Base-by-base conservation (phyloP, 2,329 filamentous ascomycete genomes). In the Berkeleyomyces basicola region DNA sequence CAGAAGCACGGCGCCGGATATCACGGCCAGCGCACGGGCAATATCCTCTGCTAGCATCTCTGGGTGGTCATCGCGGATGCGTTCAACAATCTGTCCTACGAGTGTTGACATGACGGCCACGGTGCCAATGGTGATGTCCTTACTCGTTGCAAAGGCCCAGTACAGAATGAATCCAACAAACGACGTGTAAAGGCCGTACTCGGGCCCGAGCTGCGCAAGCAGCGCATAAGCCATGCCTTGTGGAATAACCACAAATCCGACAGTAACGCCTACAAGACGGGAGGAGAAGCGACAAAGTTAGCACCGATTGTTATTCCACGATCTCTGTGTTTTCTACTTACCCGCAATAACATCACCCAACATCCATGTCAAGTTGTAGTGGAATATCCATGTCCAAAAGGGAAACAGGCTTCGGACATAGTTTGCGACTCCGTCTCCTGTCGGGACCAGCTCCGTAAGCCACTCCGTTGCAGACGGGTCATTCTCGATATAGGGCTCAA, bases 81-180 rank as follows among this genome's bases (percentile, higher is more conserved):
- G 70, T 42, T 72, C 68, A 11, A 80, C 75, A 49, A 80, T 74
- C 66, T 77, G 75, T 23, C 78, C 78, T 1, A 78, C 78, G 33
- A 80, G 73, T 57, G 77, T 76, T 23, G 78, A 79, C 77, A 79
- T 78, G 68, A 79, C 77, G 31, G 77, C 77, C 16, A 79, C 77
- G 10, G 78, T 87, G 14, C 92, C 92, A 63, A 97, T 97, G 7
- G 92, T 96, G 70, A 99, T 97, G 73, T 99, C 92, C 72, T 97
- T 99, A 11, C 91, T 96, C 0, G 93, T 99, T 40, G 91, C 93
- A 70, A 97, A 97, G 70, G 96, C 87, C 92, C 92, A 97, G 74
- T 99, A 99, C 65, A 96, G 79, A 66, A 96, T 73, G 14, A 95
- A 91, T 58, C 92, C 93, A 81, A 96, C 93, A 71, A 99, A 97